Evolutionary conservation across 2,329 filamentous ascomycete genomes (phyloP), one percentile per base, ranked within the genome.

Genomic region (Alternaria alternata): DNA sequence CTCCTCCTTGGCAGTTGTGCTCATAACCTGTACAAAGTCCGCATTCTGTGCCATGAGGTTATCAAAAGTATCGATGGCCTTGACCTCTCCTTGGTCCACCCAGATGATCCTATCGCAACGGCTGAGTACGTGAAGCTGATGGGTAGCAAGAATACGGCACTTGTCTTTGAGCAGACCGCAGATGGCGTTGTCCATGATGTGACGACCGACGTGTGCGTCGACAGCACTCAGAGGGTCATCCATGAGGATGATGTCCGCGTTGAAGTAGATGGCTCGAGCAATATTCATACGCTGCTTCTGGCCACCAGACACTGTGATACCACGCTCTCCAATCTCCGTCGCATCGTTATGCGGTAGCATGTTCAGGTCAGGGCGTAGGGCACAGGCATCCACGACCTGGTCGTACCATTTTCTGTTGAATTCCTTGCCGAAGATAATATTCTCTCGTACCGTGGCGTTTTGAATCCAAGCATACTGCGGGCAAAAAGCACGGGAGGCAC

Each of bases 391-490:
- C 32, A 97, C 84, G n/a, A 97, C 93, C 52, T 91, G 81, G 44
- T 90, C 85, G 73, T 97, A 96, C 94, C 94, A 97, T 3, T 82
- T 81, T 59, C 85, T 85, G 53, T 96, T 85, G 62, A 68, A 87
- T 75, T 85, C 82, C 84, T 93, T 94, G 11, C 94, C 94, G 72
- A 98, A 98, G 0, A 93, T 80, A 60, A 99, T 96, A 72, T 99
- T 99, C 34, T 97, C 88, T 63, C 88, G 89, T 4, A 98, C 86
- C 0, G 90, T 92, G 0, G 93, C 86, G 72, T 98, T 98, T 75
- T 98, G 94, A 49, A 99, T 97, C 95, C 95, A 99, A 0, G 95
- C 92, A 73, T 97, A 97, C 75, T 99, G 94, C 0, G 94, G 94
- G 67, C 95, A 98, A 71, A 97, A 97, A 0, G 94, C 92, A 63